Percentiles rank a stretch among this genome's conserved stretches.
phyloP scores from a whole-genome alignment of 2,329 filamentous ascomycete genomes.

The Penicillium sclerotiorum region DNA sequence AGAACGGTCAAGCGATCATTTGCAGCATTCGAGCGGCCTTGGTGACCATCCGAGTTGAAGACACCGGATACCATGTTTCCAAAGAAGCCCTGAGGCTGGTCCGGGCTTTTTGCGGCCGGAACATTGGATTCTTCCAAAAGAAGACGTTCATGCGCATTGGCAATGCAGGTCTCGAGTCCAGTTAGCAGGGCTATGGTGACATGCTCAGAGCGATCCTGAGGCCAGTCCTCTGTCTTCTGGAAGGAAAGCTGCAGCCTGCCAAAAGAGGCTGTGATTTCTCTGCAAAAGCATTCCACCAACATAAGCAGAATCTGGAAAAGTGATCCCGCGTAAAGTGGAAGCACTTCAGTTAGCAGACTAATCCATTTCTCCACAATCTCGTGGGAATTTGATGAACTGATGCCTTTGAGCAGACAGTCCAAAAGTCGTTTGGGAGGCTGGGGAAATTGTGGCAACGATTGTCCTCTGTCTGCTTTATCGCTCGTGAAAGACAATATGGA shows the following conservation, averaged over 20 bases:
- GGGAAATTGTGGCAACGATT: slow-evolving; percentile 35
- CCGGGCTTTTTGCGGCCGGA: slow-evolving; percentile 72
- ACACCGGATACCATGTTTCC: slow-evolving; percentile 93
- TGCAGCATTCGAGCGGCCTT: slow-evolving; percentile 79
- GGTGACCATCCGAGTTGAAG: slow-evolving; percentile 75
- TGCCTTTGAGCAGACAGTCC: slow-evolving; percentile 78
- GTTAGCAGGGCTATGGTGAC: slow-evolving; percentile 77
- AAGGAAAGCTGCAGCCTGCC: slow-evolving; percentile 61
- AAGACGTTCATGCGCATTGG: slow-evolving; percentile 81
- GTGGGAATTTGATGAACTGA: slow-evolving; percentile 73
- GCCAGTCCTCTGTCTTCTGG: slow-evolving; percentile 43
- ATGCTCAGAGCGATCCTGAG: slow-evolving; percentile 60
- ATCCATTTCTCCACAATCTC: slow-evolving; percentile 90
- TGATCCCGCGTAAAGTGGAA: slow-evolving; percentile 79
- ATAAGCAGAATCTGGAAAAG: slow-evolving; percentile 91
- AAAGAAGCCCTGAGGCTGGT: slow-evolving; percentile 85
- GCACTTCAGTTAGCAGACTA: slow-evolving; percentile 75
- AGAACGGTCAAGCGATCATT: slow-evolving; percentile 92
- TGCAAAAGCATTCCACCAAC: slow-evolving; percentile 85
- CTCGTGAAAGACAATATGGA: slow-evolving; percentile 50
- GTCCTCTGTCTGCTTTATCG: slow-evolving; percentile 46
- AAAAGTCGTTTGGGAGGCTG: slow-evolving; percentile 67
- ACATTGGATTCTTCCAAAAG: slow-evolving; percentile 72
- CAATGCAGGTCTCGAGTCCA: slow-evolving; percentile 86
- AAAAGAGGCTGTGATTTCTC: slow-evolving; percentile 74